These are phyloP conservation scores for Dendrobium officinale DNA, from an alignment of 106 monocot species.

Conservation along the genomic window DNA sequence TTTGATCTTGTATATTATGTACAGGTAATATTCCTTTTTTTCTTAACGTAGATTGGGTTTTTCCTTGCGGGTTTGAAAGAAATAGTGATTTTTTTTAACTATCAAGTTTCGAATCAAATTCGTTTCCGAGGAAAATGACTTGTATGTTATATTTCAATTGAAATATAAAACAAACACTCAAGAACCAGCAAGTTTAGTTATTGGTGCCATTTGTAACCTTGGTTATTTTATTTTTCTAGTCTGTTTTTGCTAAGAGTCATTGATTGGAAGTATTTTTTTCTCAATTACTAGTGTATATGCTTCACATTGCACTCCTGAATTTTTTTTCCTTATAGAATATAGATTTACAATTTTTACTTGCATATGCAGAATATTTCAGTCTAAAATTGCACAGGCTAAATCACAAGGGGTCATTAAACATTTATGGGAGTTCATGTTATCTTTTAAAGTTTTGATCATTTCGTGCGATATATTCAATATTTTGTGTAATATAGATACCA, in stretches of 20 bases:
- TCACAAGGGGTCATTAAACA: not conserved
- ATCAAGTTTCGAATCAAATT: not conserved
- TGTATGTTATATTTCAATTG: not conserved
- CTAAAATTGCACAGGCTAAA: not conserved
- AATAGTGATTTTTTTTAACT: not conserved
- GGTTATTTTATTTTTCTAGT: not conserved
- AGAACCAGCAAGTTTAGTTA: not conserved
- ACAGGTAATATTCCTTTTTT: conserved; percentile 42
- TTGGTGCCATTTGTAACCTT: not conserved
- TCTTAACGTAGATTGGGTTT: not conserved
- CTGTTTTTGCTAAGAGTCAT: not conserved
- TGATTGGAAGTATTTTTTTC: not conserved
- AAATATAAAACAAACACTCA: not conserved
- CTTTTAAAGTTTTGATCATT: not conserved
- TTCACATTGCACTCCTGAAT: not conserved
- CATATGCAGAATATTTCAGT: not conserved
- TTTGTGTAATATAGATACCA: not conserved
- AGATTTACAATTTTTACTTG: not conserved
- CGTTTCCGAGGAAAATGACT: not conserved
- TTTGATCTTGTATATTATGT: conserved; percentile 39
- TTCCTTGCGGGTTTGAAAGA: not conserved
- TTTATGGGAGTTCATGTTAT: not conserved
- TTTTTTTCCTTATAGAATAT: not conserved
- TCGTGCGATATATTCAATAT: not conserved
- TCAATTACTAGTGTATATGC: not conserved